Evolutionary conservation across 305 asterid genomes (phyloP).

Genomic region (Rubia peregrina): DNA sequence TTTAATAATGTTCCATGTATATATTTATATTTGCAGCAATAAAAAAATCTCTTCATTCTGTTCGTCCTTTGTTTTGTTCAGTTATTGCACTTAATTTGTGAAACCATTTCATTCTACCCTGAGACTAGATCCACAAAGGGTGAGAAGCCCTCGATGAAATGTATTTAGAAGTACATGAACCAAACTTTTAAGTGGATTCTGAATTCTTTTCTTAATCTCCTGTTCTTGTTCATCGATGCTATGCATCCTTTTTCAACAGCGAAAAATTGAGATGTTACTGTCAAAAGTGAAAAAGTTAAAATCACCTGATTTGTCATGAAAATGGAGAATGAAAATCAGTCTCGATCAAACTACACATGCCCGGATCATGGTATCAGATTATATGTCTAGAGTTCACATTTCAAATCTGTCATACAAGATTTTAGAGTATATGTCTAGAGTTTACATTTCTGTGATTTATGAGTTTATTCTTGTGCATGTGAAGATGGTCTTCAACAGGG

Average conservation of each 20-base stretch:
- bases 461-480: too few species aligned
- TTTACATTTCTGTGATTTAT: too few species aligned
- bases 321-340: too few species aligned
- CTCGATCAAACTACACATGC: too few species aligned
- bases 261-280: not conserved
- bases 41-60: not conserved
- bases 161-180: too few species aligned
- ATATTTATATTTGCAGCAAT: not conserved
- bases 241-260: not conserved
- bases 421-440: too few species aligned
- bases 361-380: too few species aligned
- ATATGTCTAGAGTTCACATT: too few species aligned
- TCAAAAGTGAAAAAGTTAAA: not conserved
- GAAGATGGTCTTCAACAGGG: too few species aligned
- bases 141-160: not conserved
- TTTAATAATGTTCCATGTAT: not conserved
- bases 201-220: not conserved
- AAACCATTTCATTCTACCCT: slow-evolving; percentile 5
- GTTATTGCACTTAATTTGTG: not conserved
- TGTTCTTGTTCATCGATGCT: not conserved
- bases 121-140: not conserved
- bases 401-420: too few species aligned
- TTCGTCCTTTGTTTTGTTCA: not conserved
- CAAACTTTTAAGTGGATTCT: not conserved
- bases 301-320: too few species aligned